Base-by-base conservation (phyloP, 2,329 filamentous ascomycete species). In the Fusarium napiforme region DNA sequence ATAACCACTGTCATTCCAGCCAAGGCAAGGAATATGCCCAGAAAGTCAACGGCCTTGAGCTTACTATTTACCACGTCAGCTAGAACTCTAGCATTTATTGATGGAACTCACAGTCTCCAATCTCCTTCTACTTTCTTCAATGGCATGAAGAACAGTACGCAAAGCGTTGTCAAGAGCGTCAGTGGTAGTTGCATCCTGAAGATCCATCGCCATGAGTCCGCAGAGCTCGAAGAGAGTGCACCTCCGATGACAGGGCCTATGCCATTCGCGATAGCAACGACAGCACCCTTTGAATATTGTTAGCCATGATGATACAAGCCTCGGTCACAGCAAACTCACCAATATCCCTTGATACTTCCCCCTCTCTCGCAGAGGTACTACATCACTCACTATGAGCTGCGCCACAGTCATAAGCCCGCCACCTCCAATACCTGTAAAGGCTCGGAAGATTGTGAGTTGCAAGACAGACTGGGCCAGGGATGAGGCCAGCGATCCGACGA, bases 351-450 rank as follows among this genome's bases (percentile, higher is more conserved):
- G 93, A 87, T 92, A 95, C 23, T 92, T 87, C 1, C 93, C 93
- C 63, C 93, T 84, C 66, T 93, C 89, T 9, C 92, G 85, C 28
- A 94, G 83, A 0, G 92, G 88, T 3, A 95, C 88, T 18, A 94
- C 86, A 79, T 95, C 93, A 69, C 89, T 92, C 75, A 95, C 83
- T 66, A 95, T 83, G 42, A 95, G 91, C 60, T 87, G 89, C 14
- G 91, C 90, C 49, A 93, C 89, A 0, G 91, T 91, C 53, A 90
- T 91, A 85, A 94, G 90, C 5, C 92, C 92, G 4, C 91, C 92
- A 16, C 92, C 92, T 26, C 92, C 93, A 62, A 93, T 87, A 53
- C 83, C 82, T 12, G 83, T 84, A 34, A 84, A 81, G 36, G 81
- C 81, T 7, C 83, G 83, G 52, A 84, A 84, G 52, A 84, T 58